phyloP scores from a whole-genome alignment of 78 protist genomes.

The Acrasis kona region DNA sequence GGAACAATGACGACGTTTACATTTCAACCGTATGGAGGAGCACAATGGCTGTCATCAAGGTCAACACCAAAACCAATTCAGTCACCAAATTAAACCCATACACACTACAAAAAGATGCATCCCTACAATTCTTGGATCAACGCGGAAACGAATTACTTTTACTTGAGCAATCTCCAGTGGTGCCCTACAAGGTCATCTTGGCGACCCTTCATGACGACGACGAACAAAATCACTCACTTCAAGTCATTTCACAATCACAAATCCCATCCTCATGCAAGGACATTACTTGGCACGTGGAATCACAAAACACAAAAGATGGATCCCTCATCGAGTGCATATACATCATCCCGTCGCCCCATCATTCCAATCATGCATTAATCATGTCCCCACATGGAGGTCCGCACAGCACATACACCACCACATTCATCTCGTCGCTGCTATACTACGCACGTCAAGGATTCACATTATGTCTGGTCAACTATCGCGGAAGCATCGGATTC shows the following conservation, averaged over 20 bases:
- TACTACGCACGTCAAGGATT: neutral
- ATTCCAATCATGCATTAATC: neutral
- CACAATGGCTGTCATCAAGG: neutral
- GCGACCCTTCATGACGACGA: neutral
- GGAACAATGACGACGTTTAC: neutral
- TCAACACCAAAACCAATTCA: neutral
- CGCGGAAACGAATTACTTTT: too few species aligned
- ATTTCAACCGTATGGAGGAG: neutral
- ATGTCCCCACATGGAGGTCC: slow-evolving; percentile 9
- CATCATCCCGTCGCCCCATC: neutral
- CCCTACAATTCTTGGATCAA: too few species aligned
- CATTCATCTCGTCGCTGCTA: neutral
- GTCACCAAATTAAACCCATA: too few species aligned
- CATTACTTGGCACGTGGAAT: neutral
- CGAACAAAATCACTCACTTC: neutral
- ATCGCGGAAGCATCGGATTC: slow-evolving; percentile 16
- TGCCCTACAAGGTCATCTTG: neutral
- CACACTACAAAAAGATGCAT: too few species aligned
- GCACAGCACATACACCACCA: neutral
- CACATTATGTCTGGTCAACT: slow-evolving; percentile 3
- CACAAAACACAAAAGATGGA: neutral
- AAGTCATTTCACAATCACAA: neutral
- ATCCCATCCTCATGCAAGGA: neutral
- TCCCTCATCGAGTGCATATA: too few species aligned
- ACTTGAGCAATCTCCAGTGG: too few species aligned